Base-by-base conservation (phyloP, 2,329 filamentous ascomycete species). In the Microdochium nivale region DNA sequence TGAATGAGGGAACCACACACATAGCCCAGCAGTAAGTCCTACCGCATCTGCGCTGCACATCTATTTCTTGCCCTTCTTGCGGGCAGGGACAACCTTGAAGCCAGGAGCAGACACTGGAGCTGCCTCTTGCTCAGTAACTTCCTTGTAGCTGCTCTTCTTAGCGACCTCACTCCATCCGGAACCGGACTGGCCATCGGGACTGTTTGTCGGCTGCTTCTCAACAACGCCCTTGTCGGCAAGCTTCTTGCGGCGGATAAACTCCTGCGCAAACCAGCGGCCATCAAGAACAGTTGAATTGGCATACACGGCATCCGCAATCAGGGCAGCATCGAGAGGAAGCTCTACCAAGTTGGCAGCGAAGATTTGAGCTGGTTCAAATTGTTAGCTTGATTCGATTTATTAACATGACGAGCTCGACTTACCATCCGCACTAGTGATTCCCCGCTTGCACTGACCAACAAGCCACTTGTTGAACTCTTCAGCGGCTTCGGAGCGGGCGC, bases 381-480 rank as follows among this genome's bases (percentile, higher is more conserved):
- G 60, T 76, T 66, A 77, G 67, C 33, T 49, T 35, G 35, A 24
- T 23, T 7, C 16, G 8, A 4, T 7, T 44, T 3, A 44, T 21
- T 23, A 23, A 5, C 3, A 44, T 11, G 8, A 19, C 8, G 40
- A 19, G 21, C n/a, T 11, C 1, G 33, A 75, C 77, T 74, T 67
- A 79, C 77, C 73, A 60, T 80, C 76, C 47, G 72, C 70, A 56
- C 70, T 68, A 2, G 70, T 75, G 40, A 81, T 87, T 55, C 91
- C 90, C 53, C 88, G 86, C 52, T 80, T 78, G 56, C 99, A 76
- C 65, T 94, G 86, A 51, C 83, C 79, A 60, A 87, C 83, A 19
- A 91, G 83, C 94, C 94, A 99, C 69, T 95, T 96, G 64, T 84
- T 86, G 68, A 99, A 95, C 68, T 97, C 94, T 40, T 95, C 91